Evolutionary conservation across 2,329 filamentous ascomycete species (phyloP).

Genomic region (Colletotrichum musicola): DNA sequence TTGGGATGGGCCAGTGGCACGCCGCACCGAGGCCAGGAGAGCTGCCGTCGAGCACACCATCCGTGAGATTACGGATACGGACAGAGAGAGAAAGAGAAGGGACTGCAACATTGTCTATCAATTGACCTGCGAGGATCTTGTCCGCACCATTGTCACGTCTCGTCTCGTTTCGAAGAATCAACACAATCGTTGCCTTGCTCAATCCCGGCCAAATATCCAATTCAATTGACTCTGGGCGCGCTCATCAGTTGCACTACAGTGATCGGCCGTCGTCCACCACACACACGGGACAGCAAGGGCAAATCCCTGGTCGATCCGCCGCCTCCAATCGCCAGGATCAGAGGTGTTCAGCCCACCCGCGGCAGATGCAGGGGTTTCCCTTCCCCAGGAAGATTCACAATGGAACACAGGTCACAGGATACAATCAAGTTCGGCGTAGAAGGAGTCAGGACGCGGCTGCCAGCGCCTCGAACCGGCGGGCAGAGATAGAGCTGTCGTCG

Average conservation of each 20-base stretch:
- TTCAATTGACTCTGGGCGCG: slow-evolving; percentile 12
- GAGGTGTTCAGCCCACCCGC: slow-evolving; percentile 14
- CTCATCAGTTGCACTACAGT: slow-evolving; percentile 11
- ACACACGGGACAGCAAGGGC: slow-evolving; percentile 16
- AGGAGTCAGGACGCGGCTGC: background rate
- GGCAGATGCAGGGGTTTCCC: slow-evolving; percentile 17
- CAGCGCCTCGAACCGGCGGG: background rate
- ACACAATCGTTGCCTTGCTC: background rate
- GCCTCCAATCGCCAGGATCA: slow-evolving; percentile 28
- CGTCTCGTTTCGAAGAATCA: slow-evolving; percentile 1
- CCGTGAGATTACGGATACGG: background rate
- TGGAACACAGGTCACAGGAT: background rate
- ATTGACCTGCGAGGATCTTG: background rate
- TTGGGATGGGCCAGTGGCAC: slow-evolving; percentile 3
- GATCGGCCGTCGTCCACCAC: slow-evolving; percentile 25
- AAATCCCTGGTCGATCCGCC: slow-evolving; percentile 36
- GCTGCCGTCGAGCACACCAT: background rate
- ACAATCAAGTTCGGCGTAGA: slow-evolving; percentile 12
- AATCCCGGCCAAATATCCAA: background rate
- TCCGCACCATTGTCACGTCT: background rate
- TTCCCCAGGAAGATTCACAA: slow-evolving; percentile 18
- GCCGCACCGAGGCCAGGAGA: slow-evolving; percentile 13
- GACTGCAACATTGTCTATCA: too few relatives aligned
- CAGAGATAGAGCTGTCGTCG: slow-evolving; percentile 9
- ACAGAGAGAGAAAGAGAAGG: too few relatives aligned